phyloP scores from a whole-genome alignment of 2,329 filamentous ascomycete genomes.

The Cryphonectria radicalis region DNA sequence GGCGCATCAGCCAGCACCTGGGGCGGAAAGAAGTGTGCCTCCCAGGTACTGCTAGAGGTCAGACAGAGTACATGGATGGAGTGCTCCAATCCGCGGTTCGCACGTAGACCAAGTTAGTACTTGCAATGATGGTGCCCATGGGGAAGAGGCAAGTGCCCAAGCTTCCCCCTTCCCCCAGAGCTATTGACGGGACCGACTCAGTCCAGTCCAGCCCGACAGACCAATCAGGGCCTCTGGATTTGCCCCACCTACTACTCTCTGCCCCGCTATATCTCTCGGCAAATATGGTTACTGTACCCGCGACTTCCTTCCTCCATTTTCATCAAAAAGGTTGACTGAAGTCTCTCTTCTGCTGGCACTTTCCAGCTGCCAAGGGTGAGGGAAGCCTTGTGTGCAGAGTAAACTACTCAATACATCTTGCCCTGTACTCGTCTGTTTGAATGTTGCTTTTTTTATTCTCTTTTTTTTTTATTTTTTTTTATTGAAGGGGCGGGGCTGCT shows the following conservation, averaged over 20 bases:
- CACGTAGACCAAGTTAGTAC: background rate
- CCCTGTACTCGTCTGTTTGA: background rate
- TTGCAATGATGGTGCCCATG: background rate
- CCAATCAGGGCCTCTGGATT: background rate
- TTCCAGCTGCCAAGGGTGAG: background rate
- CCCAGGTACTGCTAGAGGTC: background rate
- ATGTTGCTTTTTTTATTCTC: background rate
- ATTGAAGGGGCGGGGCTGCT: background rate
- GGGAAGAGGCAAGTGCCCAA: background rate
- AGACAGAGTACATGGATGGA: background rate
- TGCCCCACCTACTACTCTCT: background rate
- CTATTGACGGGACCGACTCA: slow-evolving; percentile 2
- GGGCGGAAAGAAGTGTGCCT: background rate
- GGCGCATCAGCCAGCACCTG: background rate
- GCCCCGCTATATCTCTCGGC: background rate
- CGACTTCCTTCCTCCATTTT: background rate
- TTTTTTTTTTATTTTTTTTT: background rate
- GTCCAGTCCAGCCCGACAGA: background rate
- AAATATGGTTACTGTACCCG: slow-evolving; percentile 1
- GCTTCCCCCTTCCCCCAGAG: background rate
- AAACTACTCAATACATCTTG: background rate
- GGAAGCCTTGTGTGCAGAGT: background rate
- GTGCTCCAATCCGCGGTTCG: background rate
- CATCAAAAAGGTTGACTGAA: background rate
- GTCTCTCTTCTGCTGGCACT: background rate